phyloP scores from a whole-genome alignment of 2,329 filamentous ascomycete genomes.

The Sarocladium kiliense region DNA sequence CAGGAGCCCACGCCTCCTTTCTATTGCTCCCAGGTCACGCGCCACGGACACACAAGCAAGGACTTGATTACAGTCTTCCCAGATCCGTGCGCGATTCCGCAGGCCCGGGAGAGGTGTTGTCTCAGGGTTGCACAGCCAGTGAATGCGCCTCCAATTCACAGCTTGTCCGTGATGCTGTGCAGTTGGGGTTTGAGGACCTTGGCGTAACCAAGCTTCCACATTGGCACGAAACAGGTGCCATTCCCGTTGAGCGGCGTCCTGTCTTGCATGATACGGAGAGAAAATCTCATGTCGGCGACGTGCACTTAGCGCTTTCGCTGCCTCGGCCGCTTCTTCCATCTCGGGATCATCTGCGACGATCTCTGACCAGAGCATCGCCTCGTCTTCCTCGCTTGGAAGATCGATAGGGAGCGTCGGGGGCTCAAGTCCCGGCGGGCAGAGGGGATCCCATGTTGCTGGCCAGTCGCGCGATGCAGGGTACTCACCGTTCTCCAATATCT shows the following conservation, averaged over 20 bases:
- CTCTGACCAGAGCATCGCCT: not conserved
- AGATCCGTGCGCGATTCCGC: conserved; percentile 5
- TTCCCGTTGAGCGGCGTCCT: not conserved
- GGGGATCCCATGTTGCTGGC: conserved; percentile 2
- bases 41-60: not conserved
- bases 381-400: not conserved
- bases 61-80: not conserved
- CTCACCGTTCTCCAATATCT: not conserved
- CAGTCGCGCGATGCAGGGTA: conserved; percentile 3
- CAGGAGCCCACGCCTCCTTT: not conserved
- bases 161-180: not conserved
- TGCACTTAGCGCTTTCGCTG: not conserved
- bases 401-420: not conserved
- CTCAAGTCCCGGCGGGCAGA: not conserved
- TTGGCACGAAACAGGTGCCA: not conserved
- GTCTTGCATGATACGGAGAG: not conserved
- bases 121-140: not conserved
- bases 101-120: not conserved
- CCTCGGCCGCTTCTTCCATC: not conserved
- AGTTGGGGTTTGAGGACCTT: not conserved
- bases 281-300: not conserved
- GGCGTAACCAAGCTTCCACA: not conserved
- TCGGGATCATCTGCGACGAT: not conserved
- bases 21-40: not conserved
- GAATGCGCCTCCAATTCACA: not conserved